Percentiles rank a stretch among this genome's conserved stretches.
Conservation (phyloP, 2,329 filamentous ascomycete genomes). For the Fusarium odoratissimum region DNA sequence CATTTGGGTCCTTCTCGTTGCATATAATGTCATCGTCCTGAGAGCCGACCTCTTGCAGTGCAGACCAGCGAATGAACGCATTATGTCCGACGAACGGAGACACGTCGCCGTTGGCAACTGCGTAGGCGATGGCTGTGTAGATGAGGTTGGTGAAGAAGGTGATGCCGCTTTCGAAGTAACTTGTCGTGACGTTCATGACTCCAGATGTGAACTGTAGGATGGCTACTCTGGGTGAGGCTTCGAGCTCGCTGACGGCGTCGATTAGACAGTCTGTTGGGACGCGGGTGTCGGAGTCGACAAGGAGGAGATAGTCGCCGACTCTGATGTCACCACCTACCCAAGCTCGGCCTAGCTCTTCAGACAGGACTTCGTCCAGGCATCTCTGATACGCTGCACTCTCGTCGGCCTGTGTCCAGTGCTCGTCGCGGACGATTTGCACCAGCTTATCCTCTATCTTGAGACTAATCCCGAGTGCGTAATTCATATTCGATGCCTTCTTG, state of each 20-base stretch:
- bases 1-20: background rate
- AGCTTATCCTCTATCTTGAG: slow-evolving; percentile 65
- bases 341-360: background rate
- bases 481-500: slow-evolving; percentile 77
- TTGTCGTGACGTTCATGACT: slow-evolving; percentile 79
- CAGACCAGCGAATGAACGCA: slow-evolving; percentile 75
- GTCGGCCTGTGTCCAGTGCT: background rate
- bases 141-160: slow-evolving; percentile 76
- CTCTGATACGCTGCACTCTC: background rate
- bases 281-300: slow-evolving; percentile 69
- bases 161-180: slow-evolving; percentile 75
- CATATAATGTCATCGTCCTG: slow-evolving; percentile 55
- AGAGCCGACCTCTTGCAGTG: slow-evolving; percentile 16
- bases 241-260: slow-evolving; percentile 77
- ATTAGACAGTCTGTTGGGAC: slow-evolving; percentile 72
- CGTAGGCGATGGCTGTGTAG: slow-evolving; percentile 77
- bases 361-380: background rate
- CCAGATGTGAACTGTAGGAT: slow-evolving; percentile 79
- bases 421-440: slow-evolving; percentile 5
- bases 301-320: background rate
- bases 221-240: slow-evolving; percentile 73
- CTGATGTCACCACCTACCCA: background rate
- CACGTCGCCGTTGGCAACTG: slow-evolving; percentile 76
- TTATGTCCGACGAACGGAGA: slow-evolving; percentile 84
- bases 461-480: slow-evolving; percentile 67